Base-by-base conservation (phyloP, 129 eudicot genomes). In the Sambucus nigra region DNA sequence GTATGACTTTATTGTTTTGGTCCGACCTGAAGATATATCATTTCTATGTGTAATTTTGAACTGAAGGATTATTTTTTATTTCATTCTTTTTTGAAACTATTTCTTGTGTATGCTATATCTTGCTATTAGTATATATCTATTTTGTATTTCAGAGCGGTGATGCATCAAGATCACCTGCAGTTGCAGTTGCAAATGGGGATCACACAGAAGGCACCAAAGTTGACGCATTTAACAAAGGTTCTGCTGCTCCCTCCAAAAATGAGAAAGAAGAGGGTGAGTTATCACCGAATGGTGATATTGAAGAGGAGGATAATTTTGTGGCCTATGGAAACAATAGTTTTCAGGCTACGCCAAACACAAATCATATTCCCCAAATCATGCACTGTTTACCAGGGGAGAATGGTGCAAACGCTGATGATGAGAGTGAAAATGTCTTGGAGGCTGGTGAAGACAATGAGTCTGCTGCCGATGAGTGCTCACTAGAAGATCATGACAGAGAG, bases 261-360 rank as follows among this genome's bases (percentile, higher is more conserved):
- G 99, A 91, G 78, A 91, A 86, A 78, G 99, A 91, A 75, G 99
- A 91, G 75, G 99, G 99, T 24, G 99, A 91, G 74, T 60, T 91
- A 51, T 91, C 95, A 47, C 99, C 99, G 3, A 81, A 69, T 64
- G 82, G 81, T 29, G 89, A 91, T 65, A 74, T 65, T 76, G 98
- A 85, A 64, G 87, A 74, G n/a, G n/a, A n/a, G 64, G 76, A 66
- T 45, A 69, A 63, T 31, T 71, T 73, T 49, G 82, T 48, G 49
- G 74, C 60, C n/a, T 73, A 55, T 63, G 48, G 48, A n/a, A n/a
- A 7, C 4, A 3, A 42, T n/a, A n/a, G n/a, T n/a, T n/a, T n/a
- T n/a, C n/a, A n/a, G n/a, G n/a, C n/a, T n/a, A n/a, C n/a, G n/a
- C n/a, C n/a, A n/a, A n/a, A n/a, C n/a, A n/a, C n/a, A n/a, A n/a